Base-by-base conservation (phyloP, 2,329 filamentous ascomycete genomes). In the Tetracladium maxilliforme region DNA sequence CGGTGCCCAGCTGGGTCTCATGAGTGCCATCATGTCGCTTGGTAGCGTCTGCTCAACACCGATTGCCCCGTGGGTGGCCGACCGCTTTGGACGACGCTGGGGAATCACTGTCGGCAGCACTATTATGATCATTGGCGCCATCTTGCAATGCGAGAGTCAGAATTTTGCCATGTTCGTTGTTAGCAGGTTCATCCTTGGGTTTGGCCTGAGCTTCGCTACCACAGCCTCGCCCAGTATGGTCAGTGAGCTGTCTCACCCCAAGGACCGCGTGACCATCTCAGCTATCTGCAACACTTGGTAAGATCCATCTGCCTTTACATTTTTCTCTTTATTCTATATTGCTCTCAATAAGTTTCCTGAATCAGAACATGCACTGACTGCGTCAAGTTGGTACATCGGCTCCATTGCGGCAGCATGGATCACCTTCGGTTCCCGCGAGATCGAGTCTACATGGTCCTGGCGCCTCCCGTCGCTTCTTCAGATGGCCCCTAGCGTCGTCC, bases 241-340 rank as follows among this genome's bases (percentile, higher is more conserved):
- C 5, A 60, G 56, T 34, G 64, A 68, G 28, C 42, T 68, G 7
- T 57, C 52, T 1, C 57, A 66, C 33, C 64, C 62, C 1, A 64
- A 61, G 33, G 60, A 67, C 34, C 55, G 64, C 21, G 50, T 60
- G 0, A 54, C 58, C 4, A 38, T 67, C 17, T 66, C 61, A 1
- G 59, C 60, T 3, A 51, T 69, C 5, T 68, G 64, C 46, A 67
- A 68, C 27, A 58, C 50, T 3, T 61, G 50, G 0, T 63, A 8
- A 24, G 18, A 24, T 24, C 14, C n/a, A 8, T 8, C n/a, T n/a
- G n/a, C n/a, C n/a, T n/a, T n/a, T n/a, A n/a, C n/a, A n/a, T n/a
- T n/a, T n/a, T n/a, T n/a, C n/a, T n/a, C n/a, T n/a, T n/a, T n/a
- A n/a, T n/a, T n/a, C n/a, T n/a, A n/a, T n/a, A n/a, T n/a, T n/a